Percentiles rank a stretch among this genome's conserved stretches.
phyloP scores from a whole-genome alignment of 495 filamentous ascomycete genomes.

The Penicillium coffeae region DNA sequence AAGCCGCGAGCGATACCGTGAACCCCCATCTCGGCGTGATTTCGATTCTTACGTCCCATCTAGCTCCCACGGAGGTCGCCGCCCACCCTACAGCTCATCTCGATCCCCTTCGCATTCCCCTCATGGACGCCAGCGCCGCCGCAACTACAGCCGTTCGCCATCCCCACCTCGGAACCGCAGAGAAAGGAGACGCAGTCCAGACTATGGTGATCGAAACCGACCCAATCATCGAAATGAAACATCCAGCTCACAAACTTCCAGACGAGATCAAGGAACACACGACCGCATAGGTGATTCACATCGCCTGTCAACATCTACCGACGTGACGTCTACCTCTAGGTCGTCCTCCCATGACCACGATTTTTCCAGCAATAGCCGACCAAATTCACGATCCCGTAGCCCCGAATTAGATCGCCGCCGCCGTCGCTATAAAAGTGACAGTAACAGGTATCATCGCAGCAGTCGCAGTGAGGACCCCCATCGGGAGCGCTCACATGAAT shows the following conservation, averaged over 20 bases:
- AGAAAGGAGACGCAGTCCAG: slow-evolving; percentile 37
- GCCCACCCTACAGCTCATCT: slow-evolving; percentile 32
- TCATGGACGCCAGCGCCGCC: slow-evolving; percentile 22
- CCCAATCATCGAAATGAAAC: slow-evolving; percentile 46
- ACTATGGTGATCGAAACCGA: slow-evolving; percentile 52
- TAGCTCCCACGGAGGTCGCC: slow-evolving; percentile 33
- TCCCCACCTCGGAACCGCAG: slow-evolving; percentile 36
- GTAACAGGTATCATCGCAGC: too few species aligned
- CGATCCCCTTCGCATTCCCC: slow-evolving; percentile 39
- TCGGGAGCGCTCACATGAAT: too few species aligned
- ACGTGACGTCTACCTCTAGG: slow-evolving; percentile 32
- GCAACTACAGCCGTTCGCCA: slow-evolving; percentile 34
- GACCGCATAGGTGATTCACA: too few species aligned
- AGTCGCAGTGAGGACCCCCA: too few species aligned
- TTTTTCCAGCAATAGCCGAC: too few species aligned
- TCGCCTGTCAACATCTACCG: slow-evolving; percentile 43
- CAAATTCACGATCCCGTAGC: too few species aligned
- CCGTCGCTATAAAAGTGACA: too few species aligned
- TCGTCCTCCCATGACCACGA: too few species aligned
- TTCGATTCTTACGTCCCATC: slow-evolving; percentile 57
- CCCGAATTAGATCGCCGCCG: too few species aligned
- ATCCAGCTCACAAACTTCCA: slow-evolving; percentile 61
- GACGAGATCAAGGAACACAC: slow-evolving; percentile 49
- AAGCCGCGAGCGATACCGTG: slow-evolving; percentile 50
- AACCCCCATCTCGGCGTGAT: slow-evolving; percentile 48